Base-by-base conservation (phyloP, 768 basidiomycete genomes). In the Lentinula boryana region DNA sequence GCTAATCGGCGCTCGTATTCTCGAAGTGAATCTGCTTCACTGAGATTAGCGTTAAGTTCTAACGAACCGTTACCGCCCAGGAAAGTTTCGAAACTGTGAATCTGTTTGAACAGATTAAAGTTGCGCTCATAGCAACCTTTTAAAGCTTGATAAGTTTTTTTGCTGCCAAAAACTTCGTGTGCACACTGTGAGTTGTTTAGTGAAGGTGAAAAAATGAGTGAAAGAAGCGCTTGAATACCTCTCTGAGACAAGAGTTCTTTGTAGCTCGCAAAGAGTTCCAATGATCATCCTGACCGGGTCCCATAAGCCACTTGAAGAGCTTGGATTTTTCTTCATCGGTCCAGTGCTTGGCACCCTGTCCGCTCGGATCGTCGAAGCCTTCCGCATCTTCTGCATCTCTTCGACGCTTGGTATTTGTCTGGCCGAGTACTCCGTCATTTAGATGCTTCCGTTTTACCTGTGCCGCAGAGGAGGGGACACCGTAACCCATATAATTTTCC, bases 51-150 rank as follows among this genome's bases (percentile, higher is more conserved):
- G 48, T 70, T 72, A 10, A 85, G 68, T 35, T 75, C 74, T 56
- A 72, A 67, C 63, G 65, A 65, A 41, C 71, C 71, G 44, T 71
- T 63, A 64, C 78, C 72, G 41, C 72, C 67, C 58, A 81, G 72
- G 62, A 78, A 87, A 12, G 72, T 73, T 69, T 92, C 88, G 63
- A 89, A 88, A 5, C 83, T 79, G 67, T 87, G 87, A 41, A 92
- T 88, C 70, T 91, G 89, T 71, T 88, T 91, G 80, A 91, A 92
- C 15, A 90, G 74, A 65, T 90, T 91, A 65, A 92, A 89, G 65
- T 91, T 91, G 67, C 89, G 88, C 68, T 92, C 89, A 63, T 89
- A 92, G 67, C 89, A 91, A 21, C 89, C 89, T 73, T 92, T 92
- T 59, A 92, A 79, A 0, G 89, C 89, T 68, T 91, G 88, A 63